These are phyloP conservation scores for Aspergillus sp. DNA, from an alignment of 2,329 filamentous ascomycete genomes.

Conservation along the genomic window DNA sequence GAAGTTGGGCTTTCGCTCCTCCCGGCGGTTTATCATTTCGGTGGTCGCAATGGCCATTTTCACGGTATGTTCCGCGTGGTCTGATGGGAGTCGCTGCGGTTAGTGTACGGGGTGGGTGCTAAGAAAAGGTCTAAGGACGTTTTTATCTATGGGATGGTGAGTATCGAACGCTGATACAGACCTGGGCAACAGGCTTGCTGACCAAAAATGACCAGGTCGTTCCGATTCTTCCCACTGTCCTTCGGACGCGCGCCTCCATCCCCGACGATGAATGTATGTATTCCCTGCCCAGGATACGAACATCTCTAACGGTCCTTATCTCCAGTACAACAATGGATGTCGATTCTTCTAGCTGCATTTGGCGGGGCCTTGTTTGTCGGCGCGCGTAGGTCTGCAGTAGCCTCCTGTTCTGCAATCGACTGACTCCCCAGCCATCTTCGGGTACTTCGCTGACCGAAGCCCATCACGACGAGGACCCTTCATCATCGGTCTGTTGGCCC, in stretches of 20 bases:
- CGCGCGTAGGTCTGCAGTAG: conserved; percentile 24
- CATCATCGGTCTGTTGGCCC: conserved; percentile 52
- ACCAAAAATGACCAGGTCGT: conserved; percentile 50
- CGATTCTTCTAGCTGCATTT: conserved; percentile 68
- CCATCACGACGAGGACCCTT: conserved; percentile 57
- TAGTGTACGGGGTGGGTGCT: background rate
- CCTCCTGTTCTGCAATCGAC: background rate
- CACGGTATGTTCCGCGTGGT: conserved; percentile 29
- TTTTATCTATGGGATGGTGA: conserved; percentile 41
- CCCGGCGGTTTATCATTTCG: conserved; percentile 37
- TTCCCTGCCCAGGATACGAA: background rate
- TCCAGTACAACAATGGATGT: conserved; percentile 65
- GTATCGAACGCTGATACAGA: background rate
- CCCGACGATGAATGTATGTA: conserved; percentile 46
- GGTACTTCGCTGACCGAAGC: conserved; percentile 52
- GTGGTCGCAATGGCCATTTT: conserved; percentile 43
- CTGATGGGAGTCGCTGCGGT: background rate
- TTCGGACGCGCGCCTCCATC: conserved; percentile 36
- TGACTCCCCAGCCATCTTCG: conserved; percentile 25
- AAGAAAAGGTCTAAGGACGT: conserved; percentile 29
- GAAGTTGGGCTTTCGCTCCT: conserved; percentile 35
- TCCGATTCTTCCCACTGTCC: conserved; percentile 68
- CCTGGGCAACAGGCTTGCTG: background rate
- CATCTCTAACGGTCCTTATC: background rate
- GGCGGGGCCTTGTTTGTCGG: conserved; percentile 61